Evolutionary conservation across 192 early-diverging fungal species (phyloP), one percentile per base, ranked within the genome.

Genomic region (Glomus cerebriforme): DNA sequence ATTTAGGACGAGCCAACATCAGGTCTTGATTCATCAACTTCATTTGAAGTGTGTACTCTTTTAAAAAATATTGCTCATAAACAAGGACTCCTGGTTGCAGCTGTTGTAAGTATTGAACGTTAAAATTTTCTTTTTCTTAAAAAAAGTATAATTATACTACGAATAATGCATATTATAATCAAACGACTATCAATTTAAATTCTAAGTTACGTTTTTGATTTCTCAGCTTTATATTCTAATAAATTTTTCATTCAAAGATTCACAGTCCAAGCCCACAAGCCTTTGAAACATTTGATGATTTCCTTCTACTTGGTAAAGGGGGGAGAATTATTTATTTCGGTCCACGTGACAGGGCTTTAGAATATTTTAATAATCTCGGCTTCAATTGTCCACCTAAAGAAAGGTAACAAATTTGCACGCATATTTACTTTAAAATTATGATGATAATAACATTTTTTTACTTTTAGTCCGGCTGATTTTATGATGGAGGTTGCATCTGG

Each of bases 301-400:
- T 93, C 5, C 45, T 93, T 26, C 83, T 93, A 34, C 83, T 93
- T 24, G 92, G 92, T n/a, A 92, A 93, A 54, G 90, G 92, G 22
- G 92, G 92, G 2, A 82, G 79, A 35, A 82, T 91, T 15, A 84
- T 93, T 19, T 93, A 90, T 75, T 83, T 88, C 39, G 92, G 92
- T 29, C 91, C 91, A 13, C 69, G 86, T 5, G 81, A 75, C 27
- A 83, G 87, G 15, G 87, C 87, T 13, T 24, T 80, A 2, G 35
- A 54, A 8, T 92, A 92, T 68, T 92, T 92, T 77, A 80, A 80
- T 2, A 65, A 75, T 0, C 83, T 92, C 58, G 91, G 91, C 12
- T 87, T 83, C 67, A 72, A 77, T 10, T 77, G 76, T 13, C 85
- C 83, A 24, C 49, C 78, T 19, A 84, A 82, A 19, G 58, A 47